These are phyloP conservation scores for Plasmodium coatneyi DNA, from an alignment of 169 alveolate genomes.

Conservation along the genomic window DNA sequence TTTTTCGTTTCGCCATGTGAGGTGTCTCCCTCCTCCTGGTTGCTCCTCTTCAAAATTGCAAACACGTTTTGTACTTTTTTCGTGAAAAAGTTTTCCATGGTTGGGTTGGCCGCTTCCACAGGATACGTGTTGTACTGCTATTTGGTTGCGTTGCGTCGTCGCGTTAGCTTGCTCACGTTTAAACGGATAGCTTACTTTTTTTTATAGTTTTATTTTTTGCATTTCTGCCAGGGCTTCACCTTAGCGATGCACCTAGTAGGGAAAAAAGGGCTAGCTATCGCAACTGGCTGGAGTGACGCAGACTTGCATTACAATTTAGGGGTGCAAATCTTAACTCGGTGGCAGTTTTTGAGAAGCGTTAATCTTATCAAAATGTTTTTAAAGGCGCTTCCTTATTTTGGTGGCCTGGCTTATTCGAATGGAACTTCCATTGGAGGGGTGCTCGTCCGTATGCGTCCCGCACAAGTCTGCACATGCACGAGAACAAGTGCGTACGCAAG, in stretches of 20 bases:
- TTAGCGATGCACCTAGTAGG: neutral
- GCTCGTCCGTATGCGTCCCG: neutral
- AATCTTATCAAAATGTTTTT: neutral
- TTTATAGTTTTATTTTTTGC: neutral
- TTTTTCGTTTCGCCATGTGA: neutral
- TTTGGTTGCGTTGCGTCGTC: neutral
- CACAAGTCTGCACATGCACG: neutral
- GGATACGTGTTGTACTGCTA: neutral
- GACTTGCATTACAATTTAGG: neutral
- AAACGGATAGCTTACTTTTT: neutral
- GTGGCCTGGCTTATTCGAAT: neutral
- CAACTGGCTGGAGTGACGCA: neutral
- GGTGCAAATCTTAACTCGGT: neutral
- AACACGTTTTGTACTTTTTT: conserved; percentile 62
- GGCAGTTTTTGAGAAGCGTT: neutral
- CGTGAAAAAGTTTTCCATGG: conserved; percentile 65
- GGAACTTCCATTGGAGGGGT: neutral
- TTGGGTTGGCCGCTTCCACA: neutral
- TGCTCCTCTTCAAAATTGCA: conserved; percentile 29
- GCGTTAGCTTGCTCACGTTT: neutral
- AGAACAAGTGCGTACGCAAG: neutral
- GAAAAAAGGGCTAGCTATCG: neutral
- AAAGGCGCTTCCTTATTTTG: neutral
- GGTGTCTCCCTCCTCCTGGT: neutral
- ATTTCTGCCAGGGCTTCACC: neutral